phyloP scores from a whole-genome alignment of 2,329 filamentous ascomycete species.

The Venturia effusa region DNA sequence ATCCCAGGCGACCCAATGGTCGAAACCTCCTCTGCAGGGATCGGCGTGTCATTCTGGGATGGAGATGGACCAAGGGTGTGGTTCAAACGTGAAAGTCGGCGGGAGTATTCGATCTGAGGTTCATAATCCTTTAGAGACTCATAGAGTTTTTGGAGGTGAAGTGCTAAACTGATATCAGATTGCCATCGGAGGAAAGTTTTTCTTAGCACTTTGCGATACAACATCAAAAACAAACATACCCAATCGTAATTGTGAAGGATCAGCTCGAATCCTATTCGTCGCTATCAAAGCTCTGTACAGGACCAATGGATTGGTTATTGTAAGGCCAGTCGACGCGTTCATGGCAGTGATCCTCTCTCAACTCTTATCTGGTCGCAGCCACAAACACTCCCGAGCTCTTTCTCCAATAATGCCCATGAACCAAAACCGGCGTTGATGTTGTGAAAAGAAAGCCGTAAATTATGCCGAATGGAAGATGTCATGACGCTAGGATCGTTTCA shows the following conservation, averaged over 20 bases:
- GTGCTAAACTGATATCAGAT: slow-evolving; percentile 34
- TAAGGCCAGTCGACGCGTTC: slow-evolving; percentile 18
- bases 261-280: slow-evolving; percentile 54
- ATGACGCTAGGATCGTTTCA: neutral
- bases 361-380: neutral
- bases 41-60: slow-evolving; percentile 15
- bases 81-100: slow-evolving; percentile 52
- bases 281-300: slow-evolving; percentile 64
- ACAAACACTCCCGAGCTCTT: too few relatives aligned
- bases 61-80: slow-evolving; percentile 24
- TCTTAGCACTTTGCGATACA: neutral
- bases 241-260: slow-evolving; percentile 60
- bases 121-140: slow-evolving; percentile 67
- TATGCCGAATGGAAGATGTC: neutral
- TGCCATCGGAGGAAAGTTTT: neutral
- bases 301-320: slow-evolving; percentile 58
- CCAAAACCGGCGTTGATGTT: neutral
- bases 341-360: neutral
- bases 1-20: slow-evolving; percentile 32
- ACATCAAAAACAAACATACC: slow-evolving; percentile 17
- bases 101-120: slow-evolving; percentile 57
- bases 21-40: slow-evolving; percentile 23
- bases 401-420: neutral
- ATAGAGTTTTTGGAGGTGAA: slow-evolving; percentile 70
- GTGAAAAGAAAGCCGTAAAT: neutral